Conservation (phyloP, 2,329 filamentous ascomycete species). For the Colletotrichum zoysiae region DNA sequence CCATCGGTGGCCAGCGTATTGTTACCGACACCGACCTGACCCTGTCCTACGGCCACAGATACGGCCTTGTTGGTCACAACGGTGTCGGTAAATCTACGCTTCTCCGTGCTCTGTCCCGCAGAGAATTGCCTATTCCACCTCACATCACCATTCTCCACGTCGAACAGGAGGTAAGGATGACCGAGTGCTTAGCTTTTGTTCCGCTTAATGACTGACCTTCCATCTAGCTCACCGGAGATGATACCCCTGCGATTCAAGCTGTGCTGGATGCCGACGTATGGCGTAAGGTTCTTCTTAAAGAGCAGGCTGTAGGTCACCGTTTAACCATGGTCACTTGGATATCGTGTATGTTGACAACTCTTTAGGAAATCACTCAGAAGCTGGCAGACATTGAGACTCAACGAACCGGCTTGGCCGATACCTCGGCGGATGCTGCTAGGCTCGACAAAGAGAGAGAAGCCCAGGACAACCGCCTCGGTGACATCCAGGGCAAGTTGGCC, state of each 20-base stretch:
- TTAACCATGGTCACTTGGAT: background rate
- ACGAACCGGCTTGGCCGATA: slow-evolving; percentile 86
- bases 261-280: slow-evolving; percentile 98
- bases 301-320: slow-evolving; percentile 78
- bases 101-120: slow-evolving; percentile 87
- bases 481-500: slow-evolving; percentile 90
- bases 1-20: slow-evolving; percentile 90
- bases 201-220: slow-evolving; percentile 42
- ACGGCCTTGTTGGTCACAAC: slow-evolving; percentile 98
- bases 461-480: slow-evolving; percentile 88
- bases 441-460: slow-evolving; percentile 91
- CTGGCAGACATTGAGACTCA: slow-evolving; percentile 83
- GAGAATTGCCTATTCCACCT: slow-evolving; percentile 94
- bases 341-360: slow-evolving; percentile 49
- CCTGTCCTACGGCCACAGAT: slow-evolving; percentile 90
- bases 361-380: slow-evolving; percentile 79
- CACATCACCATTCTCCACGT: slow-evolving; percentile 99
- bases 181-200: background rate
- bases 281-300: slow-evolving; percentile 92
- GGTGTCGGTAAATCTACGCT: slow-evolving; percentile 99
- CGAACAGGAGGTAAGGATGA: slow-evolving; percentile 85
- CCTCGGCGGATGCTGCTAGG: slow-evolving; percentile 86
- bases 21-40: slow-evolving; percentile 91
- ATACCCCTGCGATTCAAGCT: slow-evolving; percentile 93
- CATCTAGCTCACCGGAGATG: slow-evolving; percentile 86